Conservation (phyloP, 2,329 filamentous ascomycete genomes). For the Orbilia quercus region DNA sequence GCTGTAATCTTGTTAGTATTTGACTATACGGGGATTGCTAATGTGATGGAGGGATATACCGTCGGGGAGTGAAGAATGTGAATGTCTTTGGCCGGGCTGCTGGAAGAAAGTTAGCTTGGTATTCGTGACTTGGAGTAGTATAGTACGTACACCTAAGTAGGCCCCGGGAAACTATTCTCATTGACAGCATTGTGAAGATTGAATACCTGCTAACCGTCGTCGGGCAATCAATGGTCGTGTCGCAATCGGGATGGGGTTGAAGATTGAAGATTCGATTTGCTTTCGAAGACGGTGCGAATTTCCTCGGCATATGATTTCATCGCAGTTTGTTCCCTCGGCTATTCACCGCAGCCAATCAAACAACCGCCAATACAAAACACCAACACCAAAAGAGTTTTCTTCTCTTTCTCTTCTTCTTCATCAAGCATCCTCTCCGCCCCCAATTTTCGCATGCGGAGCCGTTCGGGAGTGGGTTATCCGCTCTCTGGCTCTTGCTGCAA, state of each 20-base stretch:
- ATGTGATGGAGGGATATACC: constrained; percentile 54
- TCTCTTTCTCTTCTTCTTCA: constrained; percentile 21
- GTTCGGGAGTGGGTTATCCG: constrained; percentile 50
- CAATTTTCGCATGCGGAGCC: constrained; percentile 37
- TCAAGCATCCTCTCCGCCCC: constrained; percentile 57
- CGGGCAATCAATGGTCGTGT: constrained; percentile 7
- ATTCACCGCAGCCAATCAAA: constrained; percentile 51
- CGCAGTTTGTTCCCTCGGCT: constrained; percentile 39
- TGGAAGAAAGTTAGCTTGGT: constrained; percentile 17
- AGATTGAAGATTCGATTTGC: constrained; percentile 10
- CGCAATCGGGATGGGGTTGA: constrained; percentile 21
- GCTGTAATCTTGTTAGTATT: constrained; percentile 57
- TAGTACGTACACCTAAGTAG: constrained; percentile 48
- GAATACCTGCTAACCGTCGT: not conserved
- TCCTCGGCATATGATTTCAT: constrained; percentile 55
- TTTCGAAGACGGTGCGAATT: too few relatives aligned
- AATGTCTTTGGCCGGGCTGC: constrained; percentile 42
- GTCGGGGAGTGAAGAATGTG: constrained; percentile 47
- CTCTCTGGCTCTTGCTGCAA: constrained; percentile 43
- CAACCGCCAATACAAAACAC: constrained; percentile 31
- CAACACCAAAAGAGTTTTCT: constrained; percentile 23
- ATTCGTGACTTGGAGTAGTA: not conserved
- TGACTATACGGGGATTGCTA: constrained; percentile 40
- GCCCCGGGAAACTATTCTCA: constrained; percentile 42
- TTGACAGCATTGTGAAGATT: constrained; percentile 43